Percentiles rank a stretch among this genome's conserved stretches.
phyloP scores from a whole-genome alignment of 805 yeast genomes.

The Ogataea kodamae region DNA sequence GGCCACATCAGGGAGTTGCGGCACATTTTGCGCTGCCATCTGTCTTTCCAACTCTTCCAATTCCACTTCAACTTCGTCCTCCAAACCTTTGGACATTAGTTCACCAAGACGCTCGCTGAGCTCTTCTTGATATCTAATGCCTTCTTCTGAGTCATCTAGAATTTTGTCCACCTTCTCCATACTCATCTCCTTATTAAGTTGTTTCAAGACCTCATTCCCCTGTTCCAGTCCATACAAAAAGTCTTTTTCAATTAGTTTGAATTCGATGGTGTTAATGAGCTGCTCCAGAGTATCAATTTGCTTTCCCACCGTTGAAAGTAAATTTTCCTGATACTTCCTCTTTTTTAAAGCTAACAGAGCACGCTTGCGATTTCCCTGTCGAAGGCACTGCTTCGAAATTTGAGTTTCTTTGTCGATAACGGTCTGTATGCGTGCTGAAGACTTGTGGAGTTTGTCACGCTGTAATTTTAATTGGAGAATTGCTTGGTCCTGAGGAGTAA shows the following conservation, averaged over 20 bases:
- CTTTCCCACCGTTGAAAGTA: slow-evolving; percentile 65
- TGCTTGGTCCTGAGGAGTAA: slow-evolving; percentile 83
- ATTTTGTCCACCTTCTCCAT: slow-evolving; percentile 75
- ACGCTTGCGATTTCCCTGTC: slow-evolving; percentile 48
- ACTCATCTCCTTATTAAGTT: slow-evolving; percentile 74
- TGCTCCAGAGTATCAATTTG: slow-evolving; percentile 80
- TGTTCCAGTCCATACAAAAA: slow-evolving; percentile 74
- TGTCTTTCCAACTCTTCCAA: slow-evolving; percentile 49
- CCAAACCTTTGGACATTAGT: slow-evolving; percentile 43
- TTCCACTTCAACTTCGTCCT: slow-evolving; percentile 66
- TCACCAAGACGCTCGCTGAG: slow-evolving; percentile 51
- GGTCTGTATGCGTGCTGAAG: slow-evolving; percentile 54
- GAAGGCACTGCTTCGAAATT: slow-evolving; percentile 55
- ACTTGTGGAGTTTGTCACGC: slow-evolving; percentile 77
- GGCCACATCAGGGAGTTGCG: slow-evolving; percentile 33
- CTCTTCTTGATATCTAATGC: slow-evolving; percentile 73
- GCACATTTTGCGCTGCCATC: slow-evolving; percentile 19
- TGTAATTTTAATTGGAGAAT: slow-evolving; percentile 83
- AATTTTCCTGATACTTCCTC: slow-evolving; percentile 75
- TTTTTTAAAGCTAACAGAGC: slow-evolving; percentile 71
- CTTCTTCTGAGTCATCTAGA: slow-evolving; percentile 82
- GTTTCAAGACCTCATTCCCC: slow-evolving; percentile 74
- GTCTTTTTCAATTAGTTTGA: slow-evolving; percentile 83
- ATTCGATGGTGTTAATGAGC: slow-evolving; percentile 77
- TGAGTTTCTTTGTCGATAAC: slow-evolving; percentile 60